These are phyloP conservation scores for Microdochium paspali DNA, from an alignment of 2,329 filamentous ascomycete species.

Conservation along the genomic window DNA sequence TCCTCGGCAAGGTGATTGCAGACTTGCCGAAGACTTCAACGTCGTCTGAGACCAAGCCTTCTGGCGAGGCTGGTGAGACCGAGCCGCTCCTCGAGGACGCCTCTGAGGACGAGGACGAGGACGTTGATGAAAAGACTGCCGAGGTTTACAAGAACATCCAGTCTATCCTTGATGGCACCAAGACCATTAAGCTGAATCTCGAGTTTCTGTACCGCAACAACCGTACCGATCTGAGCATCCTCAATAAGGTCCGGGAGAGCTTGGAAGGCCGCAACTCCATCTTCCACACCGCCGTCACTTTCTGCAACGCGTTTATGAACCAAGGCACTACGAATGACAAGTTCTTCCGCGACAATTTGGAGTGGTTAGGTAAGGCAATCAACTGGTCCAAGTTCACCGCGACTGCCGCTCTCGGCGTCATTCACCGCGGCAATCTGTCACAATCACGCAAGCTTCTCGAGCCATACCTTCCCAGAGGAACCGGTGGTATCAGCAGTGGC, in stretches of 20 bases:
- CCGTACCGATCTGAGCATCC: constrained; percentile 79
- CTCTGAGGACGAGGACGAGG: constrained; percentile 36
- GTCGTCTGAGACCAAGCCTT: neutral
- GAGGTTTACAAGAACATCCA: constrained; percentile 55
- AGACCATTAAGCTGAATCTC: constrained; percentile 87
- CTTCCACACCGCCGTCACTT: constrained; percentile 94
- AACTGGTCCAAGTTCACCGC: constrained; percentile 99
- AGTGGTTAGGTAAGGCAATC: constrained; percentile 96
- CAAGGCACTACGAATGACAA: constrained; percentile 96
- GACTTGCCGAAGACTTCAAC: constrained; percentile 50
- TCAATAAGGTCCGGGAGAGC: constrained; percentile 95
- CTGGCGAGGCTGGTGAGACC: constrained; percentile 23
- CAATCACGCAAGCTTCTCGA: constrained; percentile 90
- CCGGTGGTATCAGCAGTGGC: constrained; percentile 60
- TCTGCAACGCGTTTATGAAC: constrained; percentile 99
- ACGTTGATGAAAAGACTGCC: constrained; percentile 40
- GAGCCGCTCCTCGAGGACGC: constrained; percentile 46
- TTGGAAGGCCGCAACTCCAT: constrained; percentile 95
- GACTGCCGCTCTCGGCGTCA: constrained; percentile 90
- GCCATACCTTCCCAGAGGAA: constrained; percentile 75
- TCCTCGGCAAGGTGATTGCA: constrained; percentile 79
- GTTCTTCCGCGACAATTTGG: constrained; percentile 95
- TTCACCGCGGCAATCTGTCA: constrained; percentile 88
- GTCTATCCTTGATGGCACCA: constrained; percentile 73
- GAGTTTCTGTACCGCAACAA: constrained; percentile 97